phyloP scores from a whole-genome alignment of 2,329 filamentous ascomycete species.

The Curvularia sp. region DNA sequence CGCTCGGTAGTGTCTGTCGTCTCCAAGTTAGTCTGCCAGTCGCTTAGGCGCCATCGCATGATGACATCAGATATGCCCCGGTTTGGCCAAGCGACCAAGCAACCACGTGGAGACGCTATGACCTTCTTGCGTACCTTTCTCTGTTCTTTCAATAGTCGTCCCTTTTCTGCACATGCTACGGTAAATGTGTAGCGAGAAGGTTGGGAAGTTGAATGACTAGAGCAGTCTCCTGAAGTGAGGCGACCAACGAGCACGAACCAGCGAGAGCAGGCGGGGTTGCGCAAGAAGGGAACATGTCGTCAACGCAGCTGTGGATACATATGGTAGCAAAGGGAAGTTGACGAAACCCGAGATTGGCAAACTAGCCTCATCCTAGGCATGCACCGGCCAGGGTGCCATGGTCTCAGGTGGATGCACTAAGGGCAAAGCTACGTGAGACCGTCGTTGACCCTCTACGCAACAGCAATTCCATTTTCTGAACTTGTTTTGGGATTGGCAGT shows the following conservation, averaged over 20 bases:
- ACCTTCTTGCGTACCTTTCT: background rate
- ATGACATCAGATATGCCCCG: constrained; percentile 1
- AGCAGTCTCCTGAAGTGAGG: background rate
- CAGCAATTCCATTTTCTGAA: constrained; percentile 3
- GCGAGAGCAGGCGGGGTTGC: background rate
- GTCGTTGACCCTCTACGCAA: constrained; percentile 1
- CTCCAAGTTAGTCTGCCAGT: background rate
- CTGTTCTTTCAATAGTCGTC: constrained; percentile 1
- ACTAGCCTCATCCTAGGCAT: constrained; percentile 4
- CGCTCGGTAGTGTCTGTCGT: background rate
- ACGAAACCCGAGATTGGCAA: background rate
- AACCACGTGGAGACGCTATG: background rate
- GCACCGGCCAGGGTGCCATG: background rate
- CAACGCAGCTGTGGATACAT: background rate
- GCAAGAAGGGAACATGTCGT: background rate
- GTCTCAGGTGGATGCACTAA: constrained; percentile 5
- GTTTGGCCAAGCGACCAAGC: background rate
- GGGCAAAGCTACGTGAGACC: constrained; percentile 1
- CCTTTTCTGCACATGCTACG: background rate
- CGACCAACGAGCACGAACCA: background rate
- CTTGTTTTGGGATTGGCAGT: background rate
- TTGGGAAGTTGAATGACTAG: background rate
- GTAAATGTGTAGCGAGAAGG: background rate
- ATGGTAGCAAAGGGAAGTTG: background rate
- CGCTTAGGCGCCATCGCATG: background rate